phyloP scores from a whole-genome alignment of 441 rosid species.

The Kokia cookei region DNA sequence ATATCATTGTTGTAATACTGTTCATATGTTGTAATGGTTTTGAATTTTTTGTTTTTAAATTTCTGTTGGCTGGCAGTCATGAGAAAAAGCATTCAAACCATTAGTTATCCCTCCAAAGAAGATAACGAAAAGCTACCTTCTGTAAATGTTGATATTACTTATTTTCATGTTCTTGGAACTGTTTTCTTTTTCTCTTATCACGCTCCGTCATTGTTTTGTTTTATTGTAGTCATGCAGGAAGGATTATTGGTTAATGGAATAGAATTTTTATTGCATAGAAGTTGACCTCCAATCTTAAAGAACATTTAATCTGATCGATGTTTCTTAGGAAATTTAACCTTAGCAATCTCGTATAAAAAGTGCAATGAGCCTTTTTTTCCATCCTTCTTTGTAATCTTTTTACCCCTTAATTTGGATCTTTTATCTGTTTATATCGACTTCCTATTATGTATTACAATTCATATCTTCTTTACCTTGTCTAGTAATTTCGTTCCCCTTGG shows the following conservation, averaged over 20 bases:
- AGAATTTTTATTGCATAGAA: no score
- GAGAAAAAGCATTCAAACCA: neutral
- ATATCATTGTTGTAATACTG: neutral
- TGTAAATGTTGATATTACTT: neutral
- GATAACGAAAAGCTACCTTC: neutral
- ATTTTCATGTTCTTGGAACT: neutral
- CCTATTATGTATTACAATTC: neutral
- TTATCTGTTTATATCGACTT: neutral
- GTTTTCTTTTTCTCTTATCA: neutral
- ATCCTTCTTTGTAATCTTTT: neutral
- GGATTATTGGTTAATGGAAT: neutral
- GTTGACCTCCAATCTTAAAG: no score
- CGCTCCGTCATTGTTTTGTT: neutral
- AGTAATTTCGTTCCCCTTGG: neutral
- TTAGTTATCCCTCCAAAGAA: neutral
- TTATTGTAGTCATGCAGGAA: neutral
- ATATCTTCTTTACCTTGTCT: neutral
- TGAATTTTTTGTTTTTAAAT: neutral
- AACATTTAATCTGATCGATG: no score
- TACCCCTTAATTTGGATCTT: neutral
- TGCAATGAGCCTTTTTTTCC: neutral
- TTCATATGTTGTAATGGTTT: neutral
- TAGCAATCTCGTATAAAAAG: no score
- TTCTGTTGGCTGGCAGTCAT: neutral
- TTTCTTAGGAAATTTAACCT: no score